A percentile compares a stretch with the other conserved stretches of the same genome.
Evolutionary conservation across 345 rosid species (phyloP).

Genomic region (Luvunga scandens): DNA sequence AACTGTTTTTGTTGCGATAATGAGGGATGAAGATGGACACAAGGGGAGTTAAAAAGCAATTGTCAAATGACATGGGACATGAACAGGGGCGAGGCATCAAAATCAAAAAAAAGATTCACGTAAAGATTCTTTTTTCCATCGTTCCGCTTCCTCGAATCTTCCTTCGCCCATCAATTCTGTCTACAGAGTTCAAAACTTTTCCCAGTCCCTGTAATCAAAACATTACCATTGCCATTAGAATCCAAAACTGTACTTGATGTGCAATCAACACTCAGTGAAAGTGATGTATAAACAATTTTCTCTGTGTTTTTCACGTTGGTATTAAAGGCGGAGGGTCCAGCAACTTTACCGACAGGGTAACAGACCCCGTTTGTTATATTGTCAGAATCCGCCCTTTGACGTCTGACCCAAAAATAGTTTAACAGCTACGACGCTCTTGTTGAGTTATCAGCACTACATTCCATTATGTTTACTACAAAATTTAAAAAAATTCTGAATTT

Average conservation of each 20-base stretch:
- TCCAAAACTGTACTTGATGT: background rate
- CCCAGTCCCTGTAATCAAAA: background rate
- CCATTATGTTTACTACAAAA: no score
- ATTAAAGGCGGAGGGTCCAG: no score
- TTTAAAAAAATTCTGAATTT: no score
- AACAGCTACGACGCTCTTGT: no score
- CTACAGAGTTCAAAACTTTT: background rate
- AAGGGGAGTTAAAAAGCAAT: background rate
- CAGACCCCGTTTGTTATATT: no score
- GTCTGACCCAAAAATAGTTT: no score
- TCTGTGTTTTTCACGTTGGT: background rate
- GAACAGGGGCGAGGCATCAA: background rate
- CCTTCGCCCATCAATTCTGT: background rate
- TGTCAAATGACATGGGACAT: background rate
- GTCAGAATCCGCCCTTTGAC: no score
- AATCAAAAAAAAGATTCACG: background rate
- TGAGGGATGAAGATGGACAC: no score
- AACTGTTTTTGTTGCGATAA: no score
- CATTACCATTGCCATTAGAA: background rate
- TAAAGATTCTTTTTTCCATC: background rate
- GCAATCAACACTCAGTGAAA: background rate
- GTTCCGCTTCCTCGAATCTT: conserved; percentile 14
- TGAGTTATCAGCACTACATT: no score
- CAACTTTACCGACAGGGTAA: no score
- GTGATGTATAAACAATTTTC: background rate